These are phyloP conservation scores for Metschnikowia sp. DNA, from an alignment of 805 yeast genomes.

Conservation along the genomic window DNA sequence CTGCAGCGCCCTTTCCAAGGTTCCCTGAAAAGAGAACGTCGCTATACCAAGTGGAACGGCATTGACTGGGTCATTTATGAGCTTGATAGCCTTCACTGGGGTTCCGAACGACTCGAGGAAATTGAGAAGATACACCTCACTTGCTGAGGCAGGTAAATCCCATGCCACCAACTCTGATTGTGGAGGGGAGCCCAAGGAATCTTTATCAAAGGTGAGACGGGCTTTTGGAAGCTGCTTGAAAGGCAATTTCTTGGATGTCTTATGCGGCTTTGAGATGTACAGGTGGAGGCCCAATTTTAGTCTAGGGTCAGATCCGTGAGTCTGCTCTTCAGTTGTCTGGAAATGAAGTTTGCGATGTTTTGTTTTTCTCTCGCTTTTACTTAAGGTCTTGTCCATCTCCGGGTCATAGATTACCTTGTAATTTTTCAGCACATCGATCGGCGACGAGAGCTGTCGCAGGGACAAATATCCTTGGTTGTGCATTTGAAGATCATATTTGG, in stretches of 20 bases:
- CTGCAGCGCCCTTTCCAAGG: slow-evolving; percentile 42
- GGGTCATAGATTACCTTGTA: slow-evolving; percentile 52
- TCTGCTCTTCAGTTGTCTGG: slow-evolving; percentile 25
- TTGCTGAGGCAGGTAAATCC: slow-evolving; percentile 56
- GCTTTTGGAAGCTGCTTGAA: slow-evolving; percentile 42
- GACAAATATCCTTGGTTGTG: slow-evolving; percentile 22
- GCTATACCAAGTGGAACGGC: slow-evolving; percentile 80
- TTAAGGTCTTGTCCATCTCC: slow-evolving; percentile 33
- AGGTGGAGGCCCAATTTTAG: slow-evolving; percentile 15
- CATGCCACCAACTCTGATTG: slow-evolving; percentile 65
- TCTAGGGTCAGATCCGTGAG: slow-evolving; percentile 42
- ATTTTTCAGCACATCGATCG: slow-evolving; percentile 23
- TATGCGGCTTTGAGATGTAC: slow-evolving; percentile 37
- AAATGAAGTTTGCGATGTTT: slow-evolving; percentile 41
- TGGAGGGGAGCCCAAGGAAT: slow-evolving; percentile 76
- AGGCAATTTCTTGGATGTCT: slow-evolving; percentile 38
- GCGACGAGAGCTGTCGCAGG: slow-evolving; percentile 9
- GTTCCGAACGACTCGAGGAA: slow-evolving; percentile 63
- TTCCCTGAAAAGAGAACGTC: slow-evolving; percentile 57
- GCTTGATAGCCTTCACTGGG: slow-evolving; percentile 51
- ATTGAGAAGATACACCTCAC: slow-evolving; percentile 43
- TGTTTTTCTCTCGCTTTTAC: slow-evolving; percentile 29
- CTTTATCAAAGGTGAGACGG: slow-evolving; percentile 55
- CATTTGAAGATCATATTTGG: slow-evolving; percentile 26
- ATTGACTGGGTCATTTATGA: slow-evolving; percentile 65